Evolutionary conservation across 257 asterid genomes (phyloP).

Genomic region (Scutellaria galericulata): DNA sequence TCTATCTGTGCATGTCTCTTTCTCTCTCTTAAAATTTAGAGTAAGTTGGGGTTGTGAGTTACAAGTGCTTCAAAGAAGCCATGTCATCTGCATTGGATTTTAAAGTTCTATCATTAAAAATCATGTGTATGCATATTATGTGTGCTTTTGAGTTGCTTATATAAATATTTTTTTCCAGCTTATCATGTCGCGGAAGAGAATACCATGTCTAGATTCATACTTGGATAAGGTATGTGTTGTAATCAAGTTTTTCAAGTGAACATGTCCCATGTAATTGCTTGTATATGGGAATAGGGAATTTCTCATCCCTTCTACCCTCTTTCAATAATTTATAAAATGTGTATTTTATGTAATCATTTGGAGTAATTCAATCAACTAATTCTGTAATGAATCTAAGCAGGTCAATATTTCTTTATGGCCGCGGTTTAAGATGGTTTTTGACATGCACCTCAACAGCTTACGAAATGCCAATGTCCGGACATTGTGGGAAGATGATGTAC

Average conservation of each 20-base stretch:
- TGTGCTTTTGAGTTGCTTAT: slow-evolving; percentile 18
- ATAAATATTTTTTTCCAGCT: slow-evolving; percentile 60
- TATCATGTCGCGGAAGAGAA: slow-evolving; percentile 95
- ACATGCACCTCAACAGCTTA: slow-evolving; percentile 93
- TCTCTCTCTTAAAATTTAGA: background rate
- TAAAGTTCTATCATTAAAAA: slow-evolving; percentile 20
- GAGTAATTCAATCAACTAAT: slow-evolving; percentile 11
- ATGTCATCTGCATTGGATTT: slow-evolving; percentile 14
- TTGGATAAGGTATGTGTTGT: slow-evolving; percentile 82
- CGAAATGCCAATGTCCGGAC: slow-evolving; percentile 81
- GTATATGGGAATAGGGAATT: no score
- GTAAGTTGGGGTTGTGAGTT: background rate
- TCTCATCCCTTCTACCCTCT: no score
- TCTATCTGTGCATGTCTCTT: background rate
- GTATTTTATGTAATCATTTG: slow-evolving; percentile 12
- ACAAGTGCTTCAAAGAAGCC: slow-evolving; percentile 14
- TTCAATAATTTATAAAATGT: no score
- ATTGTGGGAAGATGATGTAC: slow-evolving; percentile 99
- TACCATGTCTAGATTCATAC: slow-evolving; percentile 96
- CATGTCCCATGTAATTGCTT: background rate
- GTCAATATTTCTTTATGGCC: slow-evolving; percentile 97
- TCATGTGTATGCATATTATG: background rate
- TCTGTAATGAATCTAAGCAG: slow-evolving; percentile 56
- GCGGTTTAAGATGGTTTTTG: slow-evolving; percentile 97
- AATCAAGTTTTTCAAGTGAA: slow-evolving; percentile 29